These are phyloP conservation scores for Globisporangium spiculum DNA, from an alignment of 352 stramenopile species.

Conservation along the genomic window DNA sequence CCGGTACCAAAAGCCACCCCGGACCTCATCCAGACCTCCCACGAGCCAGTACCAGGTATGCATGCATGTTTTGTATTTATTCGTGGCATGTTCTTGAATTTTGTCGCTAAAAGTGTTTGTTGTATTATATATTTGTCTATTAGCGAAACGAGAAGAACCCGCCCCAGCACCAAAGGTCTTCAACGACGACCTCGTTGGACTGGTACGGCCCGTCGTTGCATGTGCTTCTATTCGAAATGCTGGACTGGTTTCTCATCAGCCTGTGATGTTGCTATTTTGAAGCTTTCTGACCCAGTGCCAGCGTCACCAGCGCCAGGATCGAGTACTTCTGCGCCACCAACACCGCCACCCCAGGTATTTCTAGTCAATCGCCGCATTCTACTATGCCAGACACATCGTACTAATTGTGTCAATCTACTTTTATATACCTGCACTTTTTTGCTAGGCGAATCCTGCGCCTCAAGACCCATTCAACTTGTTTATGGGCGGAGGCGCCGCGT, in stretches of 20 bases:
- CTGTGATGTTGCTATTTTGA: conserved; percentile 6
- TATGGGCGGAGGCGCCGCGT: conserved; percentile 19
- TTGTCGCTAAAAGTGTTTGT: background rate
- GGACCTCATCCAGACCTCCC: conserved; percentile 75
- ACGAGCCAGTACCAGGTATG: conserved; percentile 10
- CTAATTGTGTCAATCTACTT: background rate
- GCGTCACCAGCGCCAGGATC: conserved; percentile 25
- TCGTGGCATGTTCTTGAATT: background rate
- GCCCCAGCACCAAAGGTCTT: conserved; percentile 51
- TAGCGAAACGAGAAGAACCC: conserved; percentile 57
- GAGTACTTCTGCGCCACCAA: conserved; percentile 27
- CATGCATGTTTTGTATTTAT: background rate
- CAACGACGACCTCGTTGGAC: conserved; percentile 78
- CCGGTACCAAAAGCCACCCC: conserved; percentile 33
- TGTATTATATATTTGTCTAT: background rate
- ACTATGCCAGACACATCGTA: background rate
- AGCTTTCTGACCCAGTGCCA: conserved; percentile 66
- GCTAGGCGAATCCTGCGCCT: conserved; percentile 19
- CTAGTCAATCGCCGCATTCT: background rate
- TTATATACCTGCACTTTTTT: conserved; percentile 6
- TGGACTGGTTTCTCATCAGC: background rate
- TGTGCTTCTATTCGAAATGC: background rate
- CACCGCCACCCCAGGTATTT: conserved; percentile 34
- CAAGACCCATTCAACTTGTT: conserved; percentile 82
- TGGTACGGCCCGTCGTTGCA: conserved; percentile 32